Conservation (phyloP, 768 basidiomycete species). For the Pholiota molesta region DNA sequence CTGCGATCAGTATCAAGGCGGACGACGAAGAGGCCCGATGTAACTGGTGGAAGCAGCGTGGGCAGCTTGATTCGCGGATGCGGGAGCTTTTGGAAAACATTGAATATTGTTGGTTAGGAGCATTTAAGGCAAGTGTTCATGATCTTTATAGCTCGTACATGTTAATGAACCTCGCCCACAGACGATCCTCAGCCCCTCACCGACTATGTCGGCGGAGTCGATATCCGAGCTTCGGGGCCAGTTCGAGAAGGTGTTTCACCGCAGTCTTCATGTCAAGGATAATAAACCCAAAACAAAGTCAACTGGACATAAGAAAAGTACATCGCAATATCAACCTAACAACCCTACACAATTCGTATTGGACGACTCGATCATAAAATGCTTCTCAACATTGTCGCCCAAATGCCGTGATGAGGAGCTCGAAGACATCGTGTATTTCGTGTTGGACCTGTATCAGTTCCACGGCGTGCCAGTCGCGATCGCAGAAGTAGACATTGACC, state of each 20-base stretch:
- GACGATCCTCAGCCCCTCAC: slow-evolving; percentile 65
- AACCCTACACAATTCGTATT: slow-evolving; percentile 53
- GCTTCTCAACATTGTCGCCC: slow-evolving; percentile 82
- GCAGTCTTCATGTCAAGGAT: slow-evolving; percentile 60
- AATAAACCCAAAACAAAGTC: slow-evolving; percentile 53
- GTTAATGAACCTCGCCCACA: slow-evolving; percentile 25
- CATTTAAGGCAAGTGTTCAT: slow-evolving; percentile 77
- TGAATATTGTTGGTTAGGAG: slow-evolving; percentile 96
- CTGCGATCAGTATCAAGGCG: slow-evolving; percentile 70
- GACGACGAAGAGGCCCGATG: slow-evolving; percentile 66
- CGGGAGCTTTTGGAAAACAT: slow-evolving; percentile 78
- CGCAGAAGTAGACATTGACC: slow-evolving; percentile 90
- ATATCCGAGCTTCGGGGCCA: slow-evolving; percentile 63
- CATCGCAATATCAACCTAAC: slow-evolving; percentile 33
- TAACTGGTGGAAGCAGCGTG: slow-evolving; percentile 87
- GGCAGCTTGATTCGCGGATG: slow-evolving; percentile 76
- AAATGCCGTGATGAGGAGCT: slow-evolving; percentile 91
- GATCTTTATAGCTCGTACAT: background rate
- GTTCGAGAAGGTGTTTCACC: slow-evolving; percentile 77
- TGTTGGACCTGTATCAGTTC: slow-evolving; percentile 93
- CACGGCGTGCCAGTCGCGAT: slow-evolving; percentile 87
- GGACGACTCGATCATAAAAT: slow-evolving; percentile 78
- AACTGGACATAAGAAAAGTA: slow-evolving; percentile 36
- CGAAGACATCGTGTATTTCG: slow-evolving; percentile 92
- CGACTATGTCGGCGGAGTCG: slow-evolving; percentile 42